Conservation (phyloP, 2,329 filamentous ascomycete species). For the Aureobasidium uvarum region DNA sequence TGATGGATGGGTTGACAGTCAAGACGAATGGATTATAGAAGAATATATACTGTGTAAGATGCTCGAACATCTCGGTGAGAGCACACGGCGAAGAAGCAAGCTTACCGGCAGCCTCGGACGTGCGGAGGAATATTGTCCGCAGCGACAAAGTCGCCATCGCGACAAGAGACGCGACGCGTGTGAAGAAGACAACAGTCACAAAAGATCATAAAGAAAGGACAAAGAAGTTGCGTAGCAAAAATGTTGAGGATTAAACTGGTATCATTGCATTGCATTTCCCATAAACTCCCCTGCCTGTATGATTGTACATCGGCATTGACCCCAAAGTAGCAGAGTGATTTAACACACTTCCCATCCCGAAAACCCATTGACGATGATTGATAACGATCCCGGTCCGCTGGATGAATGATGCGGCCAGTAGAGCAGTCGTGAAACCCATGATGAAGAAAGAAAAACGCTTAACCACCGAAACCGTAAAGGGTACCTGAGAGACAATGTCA, state of each 20-base stretch:
- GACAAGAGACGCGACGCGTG: constrained; percentile 3
- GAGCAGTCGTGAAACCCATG: constrained; percentile 29
- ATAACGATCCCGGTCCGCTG: constrained; percentile 24
- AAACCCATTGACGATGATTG: constrained; percentile 28
- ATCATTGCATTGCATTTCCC: constrained; percentile 30
- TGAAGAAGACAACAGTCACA: not conserved
- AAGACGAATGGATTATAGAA: not conserved
- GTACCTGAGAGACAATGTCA: constrained; percentile 41
- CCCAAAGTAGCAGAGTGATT: constrained; percentile 25
- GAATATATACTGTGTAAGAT: not conserved
- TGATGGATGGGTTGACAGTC: not conserved
- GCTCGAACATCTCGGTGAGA: not conserved
- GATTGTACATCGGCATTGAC: constrained; percentile 28
- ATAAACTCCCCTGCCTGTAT: constrained; percentile 30
- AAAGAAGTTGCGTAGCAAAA: constrained; percentile 10
- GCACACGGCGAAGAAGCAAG: not conserved
- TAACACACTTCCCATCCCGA: constrained; percentile 24
- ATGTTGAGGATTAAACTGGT: constrained; percentile 27
- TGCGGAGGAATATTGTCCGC: constrained; percentile 4
- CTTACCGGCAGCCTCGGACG: not conserved
- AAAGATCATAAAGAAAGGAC: not conserved
- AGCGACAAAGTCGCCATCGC: not conserved
- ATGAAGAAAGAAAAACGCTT: constrained; percentile 35
- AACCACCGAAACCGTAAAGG: constrained; percentile 69
- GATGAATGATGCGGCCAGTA: constrained; percentile 23